A percentile compares a stretch with the other conserved stretches of the same genome.
phyloP scores from a whole-genome alignment of 257 asterid genomes.

The Solanum phureja region DNA sequence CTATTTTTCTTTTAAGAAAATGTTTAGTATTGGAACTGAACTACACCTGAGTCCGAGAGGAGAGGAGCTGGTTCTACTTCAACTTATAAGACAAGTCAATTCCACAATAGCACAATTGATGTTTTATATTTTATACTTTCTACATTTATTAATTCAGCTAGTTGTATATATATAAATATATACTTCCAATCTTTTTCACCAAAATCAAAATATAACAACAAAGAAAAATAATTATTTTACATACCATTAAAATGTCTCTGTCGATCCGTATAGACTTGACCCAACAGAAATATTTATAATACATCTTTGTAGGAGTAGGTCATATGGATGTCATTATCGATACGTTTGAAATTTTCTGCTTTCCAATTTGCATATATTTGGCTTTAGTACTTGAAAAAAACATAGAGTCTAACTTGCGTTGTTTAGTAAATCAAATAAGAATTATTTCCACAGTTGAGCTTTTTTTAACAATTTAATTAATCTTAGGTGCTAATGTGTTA shows the following conservation, averaged over 20 bases:
- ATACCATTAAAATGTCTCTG: not conserved
- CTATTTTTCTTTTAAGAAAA: not conserved
- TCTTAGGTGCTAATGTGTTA: not conserved
- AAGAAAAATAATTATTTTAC: not conserved
- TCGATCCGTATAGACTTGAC: not conserved
- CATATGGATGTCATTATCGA: not conserved
- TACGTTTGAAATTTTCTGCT: not conserved
- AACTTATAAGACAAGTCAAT: not conserved
- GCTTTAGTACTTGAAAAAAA: not conserved
- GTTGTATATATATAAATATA: no score
- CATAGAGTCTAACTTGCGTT: not conserved
- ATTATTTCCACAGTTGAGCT: not conserved
- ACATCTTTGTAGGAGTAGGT: not conserved
- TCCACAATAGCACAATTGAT: not conserved
- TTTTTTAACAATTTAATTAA: not conserved
- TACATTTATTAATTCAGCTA: not conserved
- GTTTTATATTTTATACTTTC: not conserved
- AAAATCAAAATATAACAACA: not conserved
- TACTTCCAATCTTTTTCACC: not conserved
- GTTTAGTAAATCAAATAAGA: not conserved
- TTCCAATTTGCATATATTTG: not conserved
- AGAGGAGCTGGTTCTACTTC: not conserved
- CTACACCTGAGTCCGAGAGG: not conserved
- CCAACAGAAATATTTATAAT: not conserved
- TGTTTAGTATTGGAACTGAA: not conserved